These are phyloP conservation scores for Spizellomyces punctatus DNA, from an alignment of 192 early-diverging fungal genomes.

Conservation along the genomic window DNA sequence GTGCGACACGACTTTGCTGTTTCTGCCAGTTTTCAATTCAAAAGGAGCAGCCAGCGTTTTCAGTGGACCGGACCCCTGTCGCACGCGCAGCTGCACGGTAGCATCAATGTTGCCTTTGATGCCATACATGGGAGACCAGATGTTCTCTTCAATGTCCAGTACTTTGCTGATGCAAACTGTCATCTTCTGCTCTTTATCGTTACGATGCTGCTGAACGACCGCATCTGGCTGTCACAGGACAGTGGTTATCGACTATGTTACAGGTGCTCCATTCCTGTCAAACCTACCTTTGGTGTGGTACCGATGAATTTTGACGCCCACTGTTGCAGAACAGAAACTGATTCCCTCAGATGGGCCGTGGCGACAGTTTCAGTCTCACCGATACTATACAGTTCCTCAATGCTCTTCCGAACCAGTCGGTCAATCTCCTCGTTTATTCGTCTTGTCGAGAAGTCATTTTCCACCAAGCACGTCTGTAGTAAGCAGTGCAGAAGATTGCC, in stretches of 20 bases:
- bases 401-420: slow-evolving; percentile 50
- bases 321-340: slow-evolving; percentile 43
- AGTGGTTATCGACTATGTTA: not conserved
- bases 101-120: slow-evolving; percentile 93
- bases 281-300: not conserved
- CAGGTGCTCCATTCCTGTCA: too few species aligned
- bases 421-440: slow-evolving; percentile 52
- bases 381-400: slow-evolving; percentile 75
- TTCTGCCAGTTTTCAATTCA: slow-evolving; percentile 87
- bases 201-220: slow-evolving; percentile 5
- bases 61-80: slow-evolving; percentile 30
- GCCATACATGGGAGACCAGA: slow-evolving; percentile 91
- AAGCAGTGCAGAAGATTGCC: slow-evolving; percentile 85
- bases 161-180: slow-evolving; percentile 65
- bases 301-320: slow-evolving; percentile 32
- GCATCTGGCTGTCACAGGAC: slow-evolving; percentile 11
- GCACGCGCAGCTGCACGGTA: slow-evolving; percentile 47
- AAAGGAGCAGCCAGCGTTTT: slow-evolving; percentile 70
- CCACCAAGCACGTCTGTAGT: slow-evolving; percentile 67
- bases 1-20: slow-evolving; percentile 61
- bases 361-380: slow-evolving; percentile 63
- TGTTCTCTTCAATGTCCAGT: slow-evolving; percentile 86
- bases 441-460: slow-evolving; percentile 59
- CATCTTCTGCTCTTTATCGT: slow-evolving; percentile 18
- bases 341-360: slow-evolving; percentile 48